A percentile compares a stretch with the other conserved stretches of the same genome.
Conservation (phyloP, 345 rosid genomes). For the Psidium guajava region DNA sequence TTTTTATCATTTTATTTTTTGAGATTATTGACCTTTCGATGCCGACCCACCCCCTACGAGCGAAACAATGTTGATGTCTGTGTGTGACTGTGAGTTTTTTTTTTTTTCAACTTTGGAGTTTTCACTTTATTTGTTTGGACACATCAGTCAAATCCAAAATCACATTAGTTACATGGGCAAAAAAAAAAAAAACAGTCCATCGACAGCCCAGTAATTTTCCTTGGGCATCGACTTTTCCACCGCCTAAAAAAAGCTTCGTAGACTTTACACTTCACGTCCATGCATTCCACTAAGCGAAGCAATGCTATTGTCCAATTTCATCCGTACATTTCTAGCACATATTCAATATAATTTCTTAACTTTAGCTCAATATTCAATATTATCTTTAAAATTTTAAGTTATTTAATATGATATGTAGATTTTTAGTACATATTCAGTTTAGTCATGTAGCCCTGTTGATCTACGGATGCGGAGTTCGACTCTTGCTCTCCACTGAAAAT, state of each 20-base stretch:
- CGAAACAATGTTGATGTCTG: background rate
- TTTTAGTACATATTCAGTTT: too few relatives aligned
- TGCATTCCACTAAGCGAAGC: background rate
- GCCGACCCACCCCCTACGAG: background rate
- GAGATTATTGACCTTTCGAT: background rate
- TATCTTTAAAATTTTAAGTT: too few relatives aligned
- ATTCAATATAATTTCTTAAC: too few relatives aligned
- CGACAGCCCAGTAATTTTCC: background rate
- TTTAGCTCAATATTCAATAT: too few relatives aligned
- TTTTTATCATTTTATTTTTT: background rate
- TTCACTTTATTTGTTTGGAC: background rate
- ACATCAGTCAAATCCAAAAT: background rate
- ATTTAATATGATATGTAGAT: too few relatives aligned
- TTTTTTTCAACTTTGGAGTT: background rate
- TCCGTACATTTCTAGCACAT: too few relatives aligned
- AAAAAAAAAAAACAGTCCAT: background rate
- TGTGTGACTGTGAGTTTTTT: too few relatives aligned
- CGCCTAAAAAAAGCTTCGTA: background rate
- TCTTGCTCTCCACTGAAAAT: too few relatives aligned
- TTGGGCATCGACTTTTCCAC: background rate
- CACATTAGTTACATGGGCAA: background rate
- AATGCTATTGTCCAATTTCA: too few relatives aligned
- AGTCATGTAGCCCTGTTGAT: too few relatives aligned
- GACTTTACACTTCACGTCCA: background rate
- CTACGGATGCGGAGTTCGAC: too few relatives aligned